Evolutionary conservation across 2,329 filamentous ascomycete genomes (phyloP).

Genomic region (Colletotrichum zoysiae): DNA sequence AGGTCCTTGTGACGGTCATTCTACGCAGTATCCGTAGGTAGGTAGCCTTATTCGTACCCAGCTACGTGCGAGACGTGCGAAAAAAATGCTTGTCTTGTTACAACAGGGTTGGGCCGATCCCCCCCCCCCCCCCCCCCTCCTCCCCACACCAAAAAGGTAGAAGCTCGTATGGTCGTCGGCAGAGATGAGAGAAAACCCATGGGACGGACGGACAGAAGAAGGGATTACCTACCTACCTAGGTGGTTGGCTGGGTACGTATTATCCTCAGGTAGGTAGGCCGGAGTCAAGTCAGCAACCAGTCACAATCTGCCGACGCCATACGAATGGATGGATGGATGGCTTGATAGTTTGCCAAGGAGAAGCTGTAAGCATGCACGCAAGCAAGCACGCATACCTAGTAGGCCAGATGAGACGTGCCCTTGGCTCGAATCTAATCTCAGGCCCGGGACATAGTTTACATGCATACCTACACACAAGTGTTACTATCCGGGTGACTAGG

Average conservation of each 20-base stretch:
- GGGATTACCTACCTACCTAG: not conserved
- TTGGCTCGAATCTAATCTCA: not conserved
- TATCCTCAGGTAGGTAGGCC: not conserved
- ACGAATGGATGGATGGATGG: not conserved
- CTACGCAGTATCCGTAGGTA: no score
- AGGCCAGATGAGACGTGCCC: not conserved
- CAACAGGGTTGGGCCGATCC: not conserved
- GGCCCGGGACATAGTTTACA: not conserved
- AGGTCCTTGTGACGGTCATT: no score
- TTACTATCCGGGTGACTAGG: no score
- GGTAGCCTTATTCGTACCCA: no score
- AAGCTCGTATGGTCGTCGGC: not conserved
- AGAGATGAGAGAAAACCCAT: not conserved
- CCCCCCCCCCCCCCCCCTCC: no score
- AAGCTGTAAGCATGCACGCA: not conserved
- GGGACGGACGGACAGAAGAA: not conserved
- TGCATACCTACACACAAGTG: not conserved
- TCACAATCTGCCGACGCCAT: not conserved
- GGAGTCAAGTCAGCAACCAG: not conserved
- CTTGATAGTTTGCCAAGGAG: not conserved
- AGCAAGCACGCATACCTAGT: not conserved
- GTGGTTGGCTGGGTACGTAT: slow-evolving; percentile 29
- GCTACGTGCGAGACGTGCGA: no score
- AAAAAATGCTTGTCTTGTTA: not conserved
- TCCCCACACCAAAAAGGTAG: not conserved